Evolutionary conservation across 139 green algal genomes (phyloP).

Genomic region (Closterium sp.): DNA sequence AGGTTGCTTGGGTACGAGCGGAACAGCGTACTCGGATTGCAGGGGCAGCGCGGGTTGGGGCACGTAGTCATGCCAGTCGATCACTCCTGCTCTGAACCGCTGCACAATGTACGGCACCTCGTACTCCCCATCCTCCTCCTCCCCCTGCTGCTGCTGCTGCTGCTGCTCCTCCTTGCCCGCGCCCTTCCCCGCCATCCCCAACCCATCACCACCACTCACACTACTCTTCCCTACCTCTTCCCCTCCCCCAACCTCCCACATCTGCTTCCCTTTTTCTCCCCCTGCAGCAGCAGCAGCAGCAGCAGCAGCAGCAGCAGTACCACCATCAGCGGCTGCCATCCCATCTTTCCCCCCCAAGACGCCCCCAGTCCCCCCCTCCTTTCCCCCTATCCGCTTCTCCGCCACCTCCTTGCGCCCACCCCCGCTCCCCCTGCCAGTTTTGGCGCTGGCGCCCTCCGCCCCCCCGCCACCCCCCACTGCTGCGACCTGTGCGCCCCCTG

Average conservation of each 20-base stretch:
- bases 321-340: neutral
- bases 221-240: neutral
- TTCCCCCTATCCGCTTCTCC: too few species aligned
- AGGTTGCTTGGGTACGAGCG: too few species aligned
- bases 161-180: neutral
- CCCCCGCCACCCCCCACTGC: neutral
- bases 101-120: neutral
- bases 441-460: neutral
- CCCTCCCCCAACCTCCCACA: too few species aligned
- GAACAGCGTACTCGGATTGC: neutral
- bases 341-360: too few species aligned
- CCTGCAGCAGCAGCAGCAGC: neutral
- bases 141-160: neutral
- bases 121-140: neutral
- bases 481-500: neutral
- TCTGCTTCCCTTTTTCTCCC: too few species aligned
- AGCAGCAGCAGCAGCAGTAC: neutral
- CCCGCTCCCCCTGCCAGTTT: neutral
- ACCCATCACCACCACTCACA: neutral
- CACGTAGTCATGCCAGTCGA: neutral
- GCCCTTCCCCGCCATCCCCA: too few species aligned
- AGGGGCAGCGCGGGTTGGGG: neutral
- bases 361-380: too few species aligned
- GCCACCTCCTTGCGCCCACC: neutral
- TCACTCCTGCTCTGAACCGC: neutral